Evolutionary conservation across 2,329 filamentous ascomycete species (phyloP).

Genomic region (Cryphonectria naterciae): DNA sequence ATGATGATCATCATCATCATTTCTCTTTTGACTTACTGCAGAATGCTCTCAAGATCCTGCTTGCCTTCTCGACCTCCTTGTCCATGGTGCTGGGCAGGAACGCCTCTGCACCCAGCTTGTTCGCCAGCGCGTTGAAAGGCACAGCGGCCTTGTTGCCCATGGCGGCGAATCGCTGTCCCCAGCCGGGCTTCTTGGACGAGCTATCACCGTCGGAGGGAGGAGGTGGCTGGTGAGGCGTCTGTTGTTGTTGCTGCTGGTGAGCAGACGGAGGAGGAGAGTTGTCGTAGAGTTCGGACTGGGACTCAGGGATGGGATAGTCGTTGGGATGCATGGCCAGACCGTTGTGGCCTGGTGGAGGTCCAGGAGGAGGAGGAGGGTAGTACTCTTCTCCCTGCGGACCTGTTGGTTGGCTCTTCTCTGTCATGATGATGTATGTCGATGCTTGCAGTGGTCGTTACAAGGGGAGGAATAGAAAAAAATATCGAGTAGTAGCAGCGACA

Average conservation of each 20-base stretch:
- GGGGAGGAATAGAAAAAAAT: background rate
- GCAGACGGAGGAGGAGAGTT: slow-evolving; percentile 11
- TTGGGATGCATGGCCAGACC: slow-evolving; percentile 33
- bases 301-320: slow-evolving; percentile 35
- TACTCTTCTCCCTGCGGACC: slow-evolving; percentile 24
- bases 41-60: slow-evolving; percentile 80
- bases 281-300: slow-evolving; percentile 29
- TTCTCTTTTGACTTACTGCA: slow-evolving; percentile 66
- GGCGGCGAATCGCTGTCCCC: slow-evolving; percentile 36
- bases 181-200: slow-evolving; percentile 28
- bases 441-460: background rate
- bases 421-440: slow-evolving; percentile 21
- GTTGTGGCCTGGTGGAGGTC: slow-evolving; percentile 34
- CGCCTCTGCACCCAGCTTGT: slow-evolving; percentile 80
- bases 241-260: slow-evolving; percentile 22
- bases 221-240: slow-evolving; percentile 23
- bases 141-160: slow-evolving; percentile 58
- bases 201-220: slow-evolving; percentile 26
- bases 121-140: slow-evolving; percentile 79
- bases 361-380: slow-evolving; percentile 37
- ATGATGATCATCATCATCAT: background rate
- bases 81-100: slow-evolving; percentile 87
- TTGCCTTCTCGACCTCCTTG: slow-evolving; percentile 89
- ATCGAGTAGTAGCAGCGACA: background rate
- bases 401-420: slow-evolving; percentile 19